Conservation (phyloP, 805 yeast species). For the Yamadazyma scolyti region DNA sequence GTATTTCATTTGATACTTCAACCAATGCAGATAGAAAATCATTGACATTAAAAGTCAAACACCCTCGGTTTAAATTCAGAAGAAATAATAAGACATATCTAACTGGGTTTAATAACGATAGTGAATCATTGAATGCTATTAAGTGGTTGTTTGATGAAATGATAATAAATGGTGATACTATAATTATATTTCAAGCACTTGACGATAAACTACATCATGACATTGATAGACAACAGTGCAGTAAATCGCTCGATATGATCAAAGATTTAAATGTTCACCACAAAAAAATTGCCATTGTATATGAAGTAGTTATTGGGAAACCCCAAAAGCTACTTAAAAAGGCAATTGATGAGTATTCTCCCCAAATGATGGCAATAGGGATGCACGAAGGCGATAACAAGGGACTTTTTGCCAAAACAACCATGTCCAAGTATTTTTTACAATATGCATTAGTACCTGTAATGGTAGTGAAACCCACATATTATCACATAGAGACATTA, state of each 20-base stretch:
- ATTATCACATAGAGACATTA: slow-evolving; percentile 27
- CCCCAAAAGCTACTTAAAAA: slow-evolving; percentile 34
- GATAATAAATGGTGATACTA: slow-evolving; percentile 41
- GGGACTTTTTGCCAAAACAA: slow-evolving; percentile 28
- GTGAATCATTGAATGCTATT: slow-evolving; percentile 36
- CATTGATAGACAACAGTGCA: slow-evolving; percentile 29
- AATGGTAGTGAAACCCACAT: slow-evolving; percentile 38
- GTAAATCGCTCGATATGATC: slow-evolving; percentile 23
- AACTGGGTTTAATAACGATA: slow-evolving; percentile 36
- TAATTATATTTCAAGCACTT: slow-evolving; percentile 38
- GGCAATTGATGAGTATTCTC: slow-evolving; percentile 40
- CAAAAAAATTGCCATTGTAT: slow-evolving; percentile 36
- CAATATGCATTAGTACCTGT: slow-evolving; percentile 44
- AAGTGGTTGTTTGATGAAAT: slow-evolving; percentile 44
- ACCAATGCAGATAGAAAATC: slow-evolving; percentile 29
- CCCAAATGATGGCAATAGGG: slow-evolving; percentile 45
- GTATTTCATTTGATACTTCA: slow-evolving; percentile 40
- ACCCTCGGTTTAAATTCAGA: slow-evolving; percentile 40
- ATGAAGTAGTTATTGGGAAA: slow-evolving; percentile 38
- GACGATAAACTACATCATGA: slow-evolving; percentile 27
- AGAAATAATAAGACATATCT: slow-evolving; percentile 42
- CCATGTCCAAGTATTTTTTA: slow-evolving; percentile 37
- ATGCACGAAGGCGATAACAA: slow-evolving; percentile 30
- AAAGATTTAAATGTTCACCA: slow-evolving; percentile 31
- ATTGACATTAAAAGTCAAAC: slow-evolving; percentile 37